These are phyloP conservation scores for Fusarium globosum DNA, from an alignment of 2,329 filamentous ascomycete genomes.

Conservation along the genomic window DNA sequence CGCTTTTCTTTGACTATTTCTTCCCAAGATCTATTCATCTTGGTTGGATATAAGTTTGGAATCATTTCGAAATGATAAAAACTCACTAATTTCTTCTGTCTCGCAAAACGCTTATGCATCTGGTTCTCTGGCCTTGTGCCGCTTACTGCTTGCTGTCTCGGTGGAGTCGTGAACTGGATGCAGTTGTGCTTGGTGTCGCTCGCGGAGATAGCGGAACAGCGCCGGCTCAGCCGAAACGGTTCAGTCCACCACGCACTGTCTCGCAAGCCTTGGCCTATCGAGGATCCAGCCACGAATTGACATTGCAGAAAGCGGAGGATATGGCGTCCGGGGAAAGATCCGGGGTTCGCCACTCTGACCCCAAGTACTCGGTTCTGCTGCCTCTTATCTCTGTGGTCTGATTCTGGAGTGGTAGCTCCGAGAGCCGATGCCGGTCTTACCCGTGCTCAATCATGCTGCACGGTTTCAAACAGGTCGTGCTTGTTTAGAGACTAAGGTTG, in stretches of 20 bases:
- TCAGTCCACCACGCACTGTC: background rate
- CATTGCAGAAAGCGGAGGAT: background rate
- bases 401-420: background rate
- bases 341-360: background rate
- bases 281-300: background rate
- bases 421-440: background rate
- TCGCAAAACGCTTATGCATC: no score
- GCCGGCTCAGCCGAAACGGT: background rate
- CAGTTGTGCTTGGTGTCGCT: background rate
- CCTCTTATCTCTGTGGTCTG: background rate
- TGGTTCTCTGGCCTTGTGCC: no score
- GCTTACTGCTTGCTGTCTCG: no score
- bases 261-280: rapidly evolving
- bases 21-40: background rate
- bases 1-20: background rate
- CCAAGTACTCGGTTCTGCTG: background rate
- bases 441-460: background rate
- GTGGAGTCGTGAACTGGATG: no score
- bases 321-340: background rate
- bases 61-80: no score
- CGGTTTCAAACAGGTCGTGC: no score
- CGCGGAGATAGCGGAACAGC: background rate
- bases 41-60: rapidly evolving
- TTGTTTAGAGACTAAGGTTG: no score
- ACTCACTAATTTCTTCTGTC: no score